These are phyloP conservation scores for Entophlyctis luteolus DNA, from an alignment of 192 early-diverging fungal genomes.

Conservation along the genomic window DNA sequence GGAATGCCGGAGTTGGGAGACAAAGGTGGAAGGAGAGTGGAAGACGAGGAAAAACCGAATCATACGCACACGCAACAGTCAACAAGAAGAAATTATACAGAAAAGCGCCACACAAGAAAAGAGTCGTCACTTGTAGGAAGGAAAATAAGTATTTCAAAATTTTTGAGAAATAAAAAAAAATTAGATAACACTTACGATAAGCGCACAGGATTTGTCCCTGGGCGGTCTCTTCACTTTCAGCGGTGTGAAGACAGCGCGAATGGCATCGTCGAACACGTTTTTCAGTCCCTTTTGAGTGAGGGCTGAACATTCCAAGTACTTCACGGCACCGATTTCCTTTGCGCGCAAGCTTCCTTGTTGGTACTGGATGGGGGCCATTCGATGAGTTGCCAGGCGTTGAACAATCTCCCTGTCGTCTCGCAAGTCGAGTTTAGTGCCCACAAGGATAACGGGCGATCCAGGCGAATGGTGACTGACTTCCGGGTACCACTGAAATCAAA, in stretches of 20 bases:
- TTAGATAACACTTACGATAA: no score
- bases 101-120: no score
- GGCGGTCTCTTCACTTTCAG: neutral
- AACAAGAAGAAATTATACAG: no score
- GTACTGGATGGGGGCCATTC: conserved; percentile 65
- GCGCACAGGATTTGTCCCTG: no score
- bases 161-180: no score
- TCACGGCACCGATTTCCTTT: conserved; percentile 69
- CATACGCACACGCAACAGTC: no score
- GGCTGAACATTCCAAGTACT: conserved; percentile 83
- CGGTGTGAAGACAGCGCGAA: neutral
- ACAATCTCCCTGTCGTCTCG: conserved; percentile 39
- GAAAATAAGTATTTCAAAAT: no score
- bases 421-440: neutral
- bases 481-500: neutral
- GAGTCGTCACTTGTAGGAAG: no score
- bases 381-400: conserved; percentile 59
- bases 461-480: neutral
- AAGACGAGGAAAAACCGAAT: no score
- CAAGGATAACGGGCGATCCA: neutral
- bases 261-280: conserved; percentile 75
- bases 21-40: no score
- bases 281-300: conserved; percentile 85
- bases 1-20: no score
- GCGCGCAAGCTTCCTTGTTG: conserved; percentile 69